phyloP scores from a whole-genome alignment of 768 basidiomycete genomes.

The Suillus subluteus region DNA sequence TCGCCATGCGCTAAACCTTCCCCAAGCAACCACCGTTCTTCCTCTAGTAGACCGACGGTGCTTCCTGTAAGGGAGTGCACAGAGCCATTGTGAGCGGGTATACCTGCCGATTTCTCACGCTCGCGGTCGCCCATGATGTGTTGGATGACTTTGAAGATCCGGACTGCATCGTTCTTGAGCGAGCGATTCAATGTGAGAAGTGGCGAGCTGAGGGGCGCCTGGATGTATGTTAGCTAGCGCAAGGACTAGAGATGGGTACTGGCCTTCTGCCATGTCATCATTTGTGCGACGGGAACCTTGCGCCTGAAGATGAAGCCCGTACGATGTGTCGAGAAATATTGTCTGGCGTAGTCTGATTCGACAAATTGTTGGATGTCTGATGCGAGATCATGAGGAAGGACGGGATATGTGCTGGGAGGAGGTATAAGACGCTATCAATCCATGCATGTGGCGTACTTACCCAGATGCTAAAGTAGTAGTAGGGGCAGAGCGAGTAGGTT shows the following conservation, averaged over 20 bases:
- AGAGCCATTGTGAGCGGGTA: constrained; percentile 49
- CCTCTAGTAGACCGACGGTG: constrained; percentile 62
- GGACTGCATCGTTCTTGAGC: constrained; percentile 77
- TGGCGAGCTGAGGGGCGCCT: constrained; percentile 72
- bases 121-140: constrained; percentile 94
- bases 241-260: constrained; percentile 1
- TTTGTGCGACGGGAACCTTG: constrained; percentile 78
- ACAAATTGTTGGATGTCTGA: constrained; percentile 88
- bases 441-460: constrained; percentile 43
- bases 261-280: constrained; percentile 94
- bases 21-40: constrained; percentile 84
- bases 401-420: constrained; percentile 64
- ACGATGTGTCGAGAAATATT: constrained; percentile 90
- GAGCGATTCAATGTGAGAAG: constrained; percentile 70
- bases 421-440: constrained; percentile 18
- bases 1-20: constrained; percentile 82
- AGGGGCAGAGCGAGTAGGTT: constrained; percentile 33
- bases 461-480: constrained; percentile 62
- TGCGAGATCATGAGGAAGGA: constrained; percentile 78
- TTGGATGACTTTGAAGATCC: constrained; percentile 87
- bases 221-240: not conserved
- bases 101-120: constrained; percentile 59
- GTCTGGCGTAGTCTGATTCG: constrained; percentile 81
- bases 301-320: constrained; percentile 86
- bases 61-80: constrained; percentile 50